Conservation (phyloP, 176 grass and related monocot species). For the Neostapfia colusana region DNA sequence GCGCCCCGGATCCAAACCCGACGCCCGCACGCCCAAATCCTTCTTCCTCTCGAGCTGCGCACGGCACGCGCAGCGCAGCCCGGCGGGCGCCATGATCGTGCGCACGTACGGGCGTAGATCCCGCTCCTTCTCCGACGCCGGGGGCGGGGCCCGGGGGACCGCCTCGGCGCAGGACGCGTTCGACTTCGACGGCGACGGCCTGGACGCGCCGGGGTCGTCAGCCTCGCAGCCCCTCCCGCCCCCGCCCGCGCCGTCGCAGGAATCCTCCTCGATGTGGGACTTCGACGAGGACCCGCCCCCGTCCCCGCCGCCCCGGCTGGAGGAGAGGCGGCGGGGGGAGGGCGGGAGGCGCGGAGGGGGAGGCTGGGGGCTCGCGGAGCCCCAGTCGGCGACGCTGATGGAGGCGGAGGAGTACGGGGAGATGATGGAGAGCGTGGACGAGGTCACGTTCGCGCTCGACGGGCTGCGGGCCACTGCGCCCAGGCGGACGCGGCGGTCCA, state of each 20-base stretch:
- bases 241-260: constrained; percentile 64
- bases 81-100: constrained; percentile 67
- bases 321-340: constrained; percentile 23
- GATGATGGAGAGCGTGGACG: constrained; percentile 96
- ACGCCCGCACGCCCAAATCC: constrained; percentile 38
- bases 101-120: constrained; percentile 88
- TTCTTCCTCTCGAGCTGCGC: constrained; percentile 20
- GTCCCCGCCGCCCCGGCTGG: constrained; percentile 30
- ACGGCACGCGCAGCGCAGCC: neutral
- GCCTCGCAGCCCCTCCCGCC: constrained; percentile 43
- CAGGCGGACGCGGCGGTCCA: constrained; percentile 61
- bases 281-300: constrained; percentile 63
- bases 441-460: constrained; percentile 89
- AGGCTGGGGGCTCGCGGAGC: constrained; percentile 26
- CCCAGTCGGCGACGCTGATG: constrained; percentile 67
- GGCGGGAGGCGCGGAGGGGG: constrained; percentile 3
- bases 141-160: constrained; percentile 27
- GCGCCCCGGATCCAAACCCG: constrained; percentile 39
- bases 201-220: constrained; percentile 41
- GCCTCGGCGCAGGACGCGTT: constrained; percentile 53
- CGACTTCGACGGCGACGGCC: constrained; percentile 60
- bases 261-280: constrained; percentile 79
- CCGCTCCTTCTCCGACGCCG: constrained; percentile 57
- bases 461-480: constrained; percentile 67
- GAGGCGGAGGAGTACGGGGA: constrained; percentile 99